These are phyloP conservation scores for Protostelium mycophagum DNA, from an alignment of 78 protist species.

Conservation along the genomic window DNA sequence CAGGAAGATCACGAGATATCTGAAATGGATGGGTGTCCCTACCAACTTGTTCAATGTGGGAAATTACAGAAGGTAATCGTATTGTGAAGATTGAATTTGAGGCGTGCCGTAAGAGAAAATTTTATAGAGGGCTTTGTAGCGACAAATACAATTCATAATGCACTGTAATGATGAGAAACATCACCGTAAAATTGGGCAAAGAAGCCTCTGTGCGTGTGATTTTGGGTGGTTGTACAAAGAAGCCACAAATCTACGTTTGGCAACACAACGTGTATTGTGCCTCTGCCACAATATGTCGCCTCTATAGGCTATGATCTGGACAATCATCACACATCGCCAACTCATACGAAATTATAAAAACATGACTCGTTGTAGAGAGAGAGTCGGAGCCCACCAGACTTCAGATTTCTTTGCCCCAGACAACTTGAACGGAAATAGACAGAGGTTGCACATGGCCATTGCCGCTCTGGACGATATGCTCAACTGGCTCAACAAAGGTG, in stretches of 20 bases:
- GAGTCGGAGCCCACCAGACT: constrained; percentile 71
- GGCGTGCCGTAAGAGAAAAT: background rate
- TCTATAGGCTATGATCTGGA: too few species aligned
- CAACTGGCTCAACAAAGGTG: constrained; percentile 53
- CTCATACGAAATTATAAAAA: too few species aligned
- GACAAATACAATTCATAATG: too few species aligned
- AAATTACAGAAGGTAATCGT: constrained; percentile 24
- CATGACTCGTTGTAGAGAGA: background rate
- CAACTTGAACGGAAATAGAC: constrained; percentile 65
- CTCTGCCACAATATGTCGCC: too few species aligned
- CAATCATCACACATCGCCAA: background rate
- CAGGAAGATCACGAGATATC: constrained; percentile 68
- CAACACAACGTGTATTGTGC: too few species aligned
- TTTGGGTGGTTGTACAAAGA: too few species aligned
- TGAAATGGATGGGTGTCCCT: constrained; percentile 68
- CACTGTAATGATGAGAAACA: too few species aligned
- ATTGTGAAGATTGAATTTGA: background rate
- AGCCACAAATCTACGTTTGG: too few species aligned
- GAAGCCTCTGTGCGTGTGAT: too few species aligned
- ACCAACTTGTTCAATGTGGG: constrained; percentile 72
- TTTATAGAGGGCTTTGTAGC: too few species aligned
- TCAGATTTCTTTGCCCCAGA: constrained; percentile 75
- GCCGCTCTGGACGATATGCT: constrained; percentile 74
- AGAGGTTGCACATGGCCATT: constrained; percentile 62
- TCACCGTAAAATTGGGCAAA: too few species aligned